Conservation (phyloP, 1,284 basidiomycete genomes). For the Irpex sp. region DNA sequence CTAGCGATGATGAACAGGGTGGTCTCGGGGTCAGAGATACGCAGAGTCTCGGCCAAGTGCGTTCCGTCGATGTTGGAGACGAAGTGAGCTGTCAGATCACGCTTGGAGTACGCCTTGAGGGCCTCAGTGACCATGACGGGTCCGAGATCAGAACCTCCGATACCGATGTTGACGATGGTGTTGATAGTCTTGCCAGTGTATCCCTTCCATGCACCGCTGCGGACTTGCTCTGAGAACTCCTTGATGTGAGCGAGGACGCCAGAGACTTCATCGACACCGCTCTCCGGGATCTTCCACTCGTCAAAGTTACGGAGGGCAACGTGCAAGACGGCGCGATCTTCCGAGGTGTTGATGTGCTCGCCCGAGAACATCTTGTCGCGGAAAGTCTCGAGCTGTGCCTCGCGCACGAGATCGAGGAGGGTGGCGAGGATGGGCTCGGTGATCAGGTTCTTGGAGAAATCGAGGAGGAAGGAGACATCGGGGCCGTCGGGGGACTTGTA, state of each 20-base stretch:
- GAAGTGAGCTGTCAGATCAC: conserved; percentile 86
- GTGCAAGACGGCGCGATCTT: conserved; percentile 95
- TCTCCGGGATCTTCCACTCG: conserved; percentile 75
- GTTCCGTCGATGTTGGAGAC: conserved; percentile 99
- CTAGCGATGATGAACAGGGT: conserved; percentile 97
- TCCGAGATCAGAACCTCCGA: conserved; percentile 96
- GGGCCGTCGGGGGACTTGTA: conserved; percentile 69
- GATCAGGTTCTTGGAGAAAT: conserved; percentile 97
- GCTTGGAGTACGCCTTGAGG: conserved; percentile 89
- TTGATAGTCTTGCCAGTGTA: conserved; percentile 96
- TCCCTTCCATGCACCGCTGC: conserved; percentile 90
- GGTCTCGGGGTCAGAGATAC: conserved; percentile 83
- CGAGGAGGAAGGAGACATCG: conserved; percentile 82
- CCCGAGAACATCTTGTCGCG: conserved; percentile 95
- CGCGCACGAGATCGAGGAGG: conserved; percentile 79
- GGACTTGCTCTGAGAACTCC: conserved; percentile 82
- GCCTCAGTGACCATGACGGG: conserved; percentile 99
- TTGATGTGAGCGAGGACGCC: conserved; percentile 90
- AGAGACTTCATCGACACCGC: conserved; percentile 80
- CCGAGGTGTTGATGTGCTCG: conserved; percentile 97
- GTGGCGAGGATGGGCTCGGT: conserved; percentile 79
- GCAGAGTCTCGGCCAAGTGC: conserved; percentile 89
- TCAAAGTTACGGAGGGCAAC: conserved; percentile 89
- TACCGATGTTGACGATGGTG: conserved; percentile 97
- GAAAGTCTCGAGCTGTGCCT: conserved; percentile 83